phyloP scores from a whole-genome alignment of 352 stramenopile genomes.

The Phytophthora vignae region DNA sequence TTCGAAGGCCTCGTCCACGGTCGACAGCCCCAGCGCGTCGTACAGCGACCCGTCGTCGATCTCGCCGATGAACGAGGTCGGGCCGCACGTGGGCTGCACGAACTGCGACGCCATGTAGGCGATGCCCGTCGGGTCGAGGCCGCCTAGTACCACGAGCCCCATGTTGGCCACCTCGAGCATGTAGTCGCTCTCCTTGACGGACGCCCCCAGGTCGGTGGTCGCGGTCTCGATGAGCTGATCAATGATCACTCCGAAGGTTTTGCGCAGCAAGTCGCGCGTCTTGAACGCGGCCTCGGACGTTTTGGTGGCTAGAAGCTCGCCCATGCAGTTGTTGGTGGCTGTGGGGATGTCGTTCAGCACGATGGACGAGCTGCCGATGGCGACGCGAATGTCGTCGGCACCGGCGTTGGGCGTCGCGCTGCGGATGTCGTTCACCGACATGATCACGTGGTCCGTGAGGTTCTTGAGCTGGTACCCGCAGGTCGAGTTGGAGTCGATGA shows the following conservation, averaged over 20 bases:
- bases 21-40: slow-evolving; percentile 23
- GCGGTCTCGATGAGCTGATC: slow-evolving; percentile 23
- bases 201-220: slow-evolving; percentile 9
- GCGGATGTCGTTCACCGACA: slow-evolving; percentile 25
- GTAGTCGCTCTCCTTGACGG: slow-evolving; percentile 24
- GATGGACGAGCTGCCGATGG: slow-evolving; percentile 9
- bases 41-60: slow-evolving; percentile 29
- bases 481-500: slow-evolving; percentile 26
- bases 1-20: slow-evolving; percentile 27
- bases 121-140: slow-evolving; percentile 40
- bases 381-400: slow-evolving; percentile 22
- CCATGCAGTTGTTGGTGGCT: slow-evolving; percentile 27
- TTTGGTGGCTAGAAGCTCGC: slow-evolving; percentile 16
- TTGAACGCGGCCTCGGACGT: slow-evolving; percentile 14
- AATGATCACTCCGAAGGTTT: slow-evolving; percentile 24
- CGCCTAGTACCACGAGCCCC: slow-evolving; percentile 32
- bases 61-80: slow-evolving; percentile 10
- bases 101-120: slow-evolving; percentile 39
- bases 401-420: slow-evolving; percentile 14
- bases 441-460: slow-evolving; percentile 32
- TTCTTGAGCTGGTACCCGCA: slow-evolving; percentile 30
- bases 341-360: slow-evolving; percentile 21
- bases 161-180: slow-evolving; percentile 40
- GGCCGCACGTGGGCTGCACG: slow-evolving; percentile 31
- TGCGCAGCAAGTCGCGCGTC: slow-evolving; percentile 19